These are phyloP conservation scores for Candida dajiaensis DNA, from an alignment of 805 yeast species.

Conservation along the genomic window DNA sequence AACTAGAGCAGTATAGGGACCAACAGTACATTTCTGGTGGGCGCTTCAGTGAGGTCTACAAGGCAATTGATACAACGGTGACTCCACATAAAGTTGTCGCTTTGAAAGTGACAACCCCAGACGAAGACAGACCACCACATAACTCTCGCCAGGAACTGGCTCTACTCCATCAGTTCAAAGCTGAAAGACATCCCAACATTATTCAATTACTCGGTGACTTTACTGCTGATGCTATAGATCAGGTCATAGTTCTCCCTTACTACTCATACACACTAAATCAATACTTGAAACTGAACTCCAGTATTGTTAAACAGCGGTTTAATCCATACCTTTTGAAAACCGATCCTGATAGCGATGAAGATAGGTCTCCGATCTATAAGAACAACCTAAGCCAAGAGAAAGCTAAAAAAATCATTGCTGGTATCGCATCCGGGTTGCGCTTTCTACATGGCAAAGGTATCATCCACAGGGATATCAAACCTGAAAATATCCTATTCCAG, in stretches of 20 bases:
- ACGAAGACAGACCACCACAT: constrained; percentile 50
- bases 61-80: constrained; percentile 13
- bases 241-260: constrained; percentile 38
- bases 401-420: constrained; percentile 29
- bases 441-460: constrained; percentile 70
- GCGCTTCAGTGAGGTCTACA: constrained; percentile 36
- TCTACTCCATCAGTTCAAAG: constrained; percentile 26
- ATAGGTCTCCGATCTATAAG: neutral
- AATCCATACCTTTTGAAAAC: constrained; percentile 27
- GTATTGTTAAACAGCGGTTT: constrained; percentile 22
- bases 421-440: constrained; percentile 40
- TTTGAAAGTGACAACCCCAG: constrained; percentile 42
- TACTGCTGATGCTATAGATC: constrained; percentile 25
- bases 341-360: constrained; percentile 10
- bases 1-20: constrained; percentile 7
- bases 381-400: constrained; percentile 12
- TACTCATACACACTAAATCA: constrained; percentile 30
- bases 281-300: constrained; percentile 28
- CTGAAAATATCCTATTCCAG: constrained; percentile 63
- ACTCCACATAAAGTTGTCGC: constrained; percentile 27
- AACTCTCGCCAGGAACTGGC: constrained; percentile 39
- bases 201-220: constrained; percentile 10
- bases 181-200: constrained; percentile 4
- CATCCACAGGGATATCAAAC: constrained; percentile 90
- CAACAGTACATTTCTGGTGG: constrained; percentile 34